Evolutionary conservation across 2,329 filamentous ascomycete genomes (phyloP), one percentile per base, ranked within the genome.

Genomic region (Reticulascus tulasneorum): DNA sequence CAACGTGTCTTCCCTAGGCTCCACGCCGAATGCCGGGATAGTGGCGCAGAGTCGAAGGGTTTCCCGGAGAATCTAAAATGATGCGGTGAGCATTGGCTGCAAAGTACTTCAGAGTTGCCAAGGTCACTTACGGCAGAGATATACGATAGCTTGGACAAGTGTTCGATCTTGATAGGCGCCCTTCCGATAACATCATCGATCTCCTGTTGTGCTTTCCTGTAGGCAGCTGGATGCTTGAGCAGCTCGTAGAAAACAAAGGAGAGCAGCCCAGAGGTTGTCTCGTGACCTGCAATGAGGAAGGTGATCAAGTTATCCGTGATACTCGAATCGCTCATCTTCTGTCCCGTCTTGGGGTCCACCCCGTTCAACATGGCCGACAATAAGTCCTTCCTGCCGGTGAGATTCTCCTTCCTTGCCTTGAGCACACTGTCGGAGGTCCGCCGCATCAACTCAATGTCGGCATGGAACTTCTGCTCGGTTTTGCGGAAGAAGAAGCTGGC

Each of bases 221-320:
- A 77, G 2, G 67, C 65, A 2, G 71, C 66, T 0, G 82, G 82
- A 47, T 82, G 68, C 52, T 79, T 81, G 22, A 85, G 54, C 3
- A 89, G 64, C 37, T 81, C 68, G 51, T 80, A 82, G 32, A 85
- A 75, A 0, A 72, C 60, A 50, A 85, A 87, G 0, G 79, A 75
- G 10, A 88, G 55, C 12, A 82, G 59, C 4, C 82, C 82, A 2
- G 79, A 77, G 0, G 84, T 84, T 0, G 85, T 89, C 45, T 85
- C 82, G 47, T 84, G 80, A 6, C 79, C 75, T 31, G 78, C 78
- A 45, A 80, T 76, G n/a, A 85, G 58, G 47, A 85, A 85, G 0
- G 80, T 84, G 36, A 82, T 76, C 62, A 86, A 73, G 46, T 86
- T 84, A 51, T 82, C 69, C 20, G 75, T 67, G 45, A 85, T 82